Evolutionary conservation across 805 yeast species (phyloP).

Genomic region (Hanseniaspora vineae): DNA sequence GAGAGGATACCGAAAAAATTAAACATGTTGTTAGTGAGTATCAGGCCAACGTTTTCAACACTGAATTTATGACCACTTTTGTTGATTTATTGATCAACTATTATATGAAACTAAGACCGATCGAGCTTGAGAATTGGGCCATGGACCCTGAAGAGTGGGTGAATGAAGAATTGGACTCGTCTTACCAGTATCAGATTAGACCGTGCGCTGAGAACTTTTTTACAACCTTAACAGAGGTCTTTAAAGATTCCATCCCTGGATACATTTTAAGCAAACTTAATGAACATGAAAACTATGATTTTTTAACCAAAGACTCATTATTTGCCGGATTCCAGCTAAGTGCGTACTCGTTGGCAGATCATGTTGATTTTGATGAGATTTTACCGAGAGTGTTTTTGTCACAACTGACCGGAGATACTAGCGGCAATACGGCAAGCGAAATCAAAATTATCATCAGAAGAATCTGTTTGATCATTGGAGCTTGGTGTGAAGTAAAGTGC

Average conservation of each 20-base stretch:
- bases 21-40: constrained; percentile 41
- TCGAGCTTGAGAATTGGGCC: constrained; percentile 72
- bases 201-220: constrained; percentile 82
- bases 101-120: constrained; percentile 62
- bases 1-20: constrained; percentile 53
- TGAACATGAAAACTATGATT: constrained; percentile 28
- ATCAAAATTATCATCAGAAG: constrained; percentile 61
- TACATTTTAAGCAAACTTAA: constrained; percentile 47
- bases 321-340: constrained; percentile 76
- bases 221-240: constrained; percentile 55
- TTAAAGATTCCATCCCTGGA: constrained; percentile 40
- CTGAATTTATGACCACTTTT: constrained; percentile 40
- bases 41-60: constrained; percentile 43
- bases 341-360: constrained; percentile 48
- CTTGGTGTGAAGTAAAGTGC: constrained; percentile 66
- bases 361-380: constrained; percentile 56
- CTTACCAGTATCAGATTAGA: constrained; percentile 74
- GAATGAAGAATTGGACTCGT: constrained; percentile 59
- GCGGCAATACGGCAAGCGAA: constrained; percentile 32
- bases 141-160: constrained; percentile 90
- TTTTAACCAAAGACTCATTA: constrained; percentile 65
- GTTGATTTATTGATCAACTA: constrained; percentile 56
- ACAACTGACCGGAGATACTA: constrained; percentile 24
- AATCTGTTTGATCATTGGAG: constrained; percentile 59
- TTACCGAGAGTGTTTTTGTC: constrained; percentile 56